A percentile compares a stretch with the other conserved stretches of the same genome.
These are phyloP conservation scores for Lecanosticta acicola DNA, from an alignment of 2,329 filamentous ascomycete species.

Conservation along the genomic window DNA sequence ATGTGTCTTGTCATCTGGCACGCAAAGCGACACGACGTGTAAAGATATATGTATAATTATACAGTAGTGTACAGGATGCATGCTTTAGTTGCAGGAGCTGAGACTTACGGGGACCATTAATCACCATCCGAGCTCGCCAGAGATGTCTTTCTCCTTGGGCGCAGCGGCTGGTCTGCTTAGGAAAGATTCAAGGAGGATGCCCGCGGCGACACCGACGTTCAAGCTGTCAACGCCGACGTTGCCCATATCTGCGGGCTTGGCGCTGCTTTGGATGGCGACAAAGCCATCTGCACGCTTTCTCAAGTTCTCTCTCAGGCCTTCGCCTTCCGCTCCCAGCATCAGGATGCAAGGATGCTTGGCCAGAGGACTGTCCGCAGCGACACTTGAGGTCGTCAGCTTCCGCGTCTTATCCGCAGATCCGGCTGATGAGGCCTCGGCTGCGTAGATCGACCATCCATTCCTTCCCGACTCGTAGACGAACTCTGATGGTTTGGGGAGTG, in stretches of 20 bases:
- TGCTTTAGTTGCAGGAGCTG: too few species aligned
- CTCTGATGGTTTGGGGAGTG: constrained; percentile 57
- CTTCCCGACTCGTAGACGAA: constrained; percentile 65
- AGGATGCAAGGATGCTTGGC: constrained; percentile 61
- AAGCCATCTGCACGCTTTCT: constrained; percentile 59
- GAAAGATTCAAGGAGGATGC: constrained; percentile 67
- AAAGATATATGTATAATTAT: too few species aligned
- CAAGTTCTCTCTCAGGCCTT: constrained; percentile 62
- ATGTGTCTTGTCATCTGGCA: too few species aligned
- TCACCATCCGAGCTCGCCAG: constrained; percentile 10
- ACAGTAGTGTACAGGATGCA: too few species aligned
- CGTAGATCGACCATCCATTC: constrained; percentile 78
- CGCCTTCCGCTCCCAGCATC: constrained; percentile 76
- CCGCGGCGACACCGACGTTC: constrained; percentile 87
- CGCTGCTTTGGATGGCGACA: constrained; percentile 51
- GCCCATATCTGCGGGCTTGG: constrained; percentile 22
- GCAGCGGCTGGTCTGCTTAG: constrained; percentile 20
- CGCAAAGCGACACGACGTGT: too few species aligned
- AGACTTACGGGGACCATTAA: too few species aligned
- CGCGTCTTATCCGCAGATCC: constrained; percentile 5
- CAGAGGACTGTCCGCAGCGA: constrained; percentile 24
- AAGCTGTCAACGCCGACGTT: constrained; percentile 71
- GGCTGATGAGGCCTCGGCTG: constrained; percentile 53
- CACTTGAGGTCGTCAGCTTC: constrained; percentile 11
- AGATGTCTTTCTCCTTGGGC: constrained; percentile 9